Evolutionary conservation across 768 basidiomycete species (phyloP).

Genomic region (Roridomyces roridus): DNA sequence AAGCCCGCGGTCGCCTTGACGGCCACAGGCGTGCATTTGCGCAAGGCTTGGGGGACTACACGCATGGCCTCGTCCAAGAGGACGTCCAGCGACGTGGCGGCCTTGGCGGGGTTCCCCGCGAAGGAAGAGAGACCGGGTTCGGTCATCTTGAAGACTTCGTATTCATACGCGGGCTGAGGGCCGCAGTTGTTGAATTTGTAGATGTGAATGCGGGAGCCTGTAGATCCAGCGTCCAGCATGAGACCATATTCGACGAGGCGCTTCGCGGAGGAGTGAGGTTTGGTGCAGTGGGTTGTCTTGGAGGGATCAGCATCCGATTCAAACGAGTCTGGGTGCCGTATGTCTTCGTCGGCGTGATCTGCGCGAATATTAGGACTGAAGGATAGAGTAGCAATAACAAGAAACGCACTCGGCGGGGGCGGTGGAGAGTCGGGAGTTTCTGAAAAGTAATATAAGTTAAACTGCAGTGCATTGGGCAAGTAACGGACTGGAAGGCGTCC

Average conservation of each 20-base stretch:
- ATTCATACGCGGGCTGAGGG: slow-evolving; percentile 79
- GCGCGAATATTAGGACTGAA: background rate
- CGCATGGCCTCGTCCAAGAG: slow-evolving; percentile 82
- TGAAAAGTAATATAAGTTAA: no score
- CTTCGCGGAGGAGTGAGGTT: slow-evolving; percentile 51
- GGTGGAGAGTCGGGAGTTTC: no score
- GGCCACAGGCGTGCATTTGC: slow-evolving; percentile 83
- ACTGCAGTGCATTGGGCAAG: no score
- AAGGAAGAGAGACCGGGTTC: slow-evolving; percentile 82
- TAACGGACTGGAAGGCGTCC: no score
- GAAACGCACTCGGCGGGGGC: no score
- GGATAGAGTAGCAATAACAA: background rate
- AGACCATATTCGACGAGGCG: slow-evolving; percentile 89
- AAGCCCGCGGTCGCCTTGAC: slow-evolving; percentile 94
- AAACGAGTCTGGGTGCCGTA: slow-evolving; percentile 57
- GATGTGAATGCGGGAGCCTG: slow-evolving; percentile 95
- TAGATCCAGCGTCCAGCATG: slow-evolving; percentile 98
- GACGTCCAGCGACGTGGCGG: slow-evolving; percentile 79
- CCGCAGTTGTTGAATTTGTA: slow-evolving; percentile 98
- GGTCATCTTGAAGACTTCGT: slow-evolving; percentile 88
- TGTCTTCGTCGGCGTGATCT: slow-evolving; percentile 18
- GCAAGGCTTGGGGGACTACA: slow-evolving; percentile 73
- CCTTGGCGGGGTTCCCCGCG: slow-evolving; percentile 62
- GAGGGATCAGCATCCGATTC: slow-evolving; percentile 78
- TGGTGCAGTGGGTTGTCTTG: slow-evolving; percentile 74